Evolutionary conservation across 75 land plant species (phyloP).

Genomic region (Selaginella tamariscina): DNA sequence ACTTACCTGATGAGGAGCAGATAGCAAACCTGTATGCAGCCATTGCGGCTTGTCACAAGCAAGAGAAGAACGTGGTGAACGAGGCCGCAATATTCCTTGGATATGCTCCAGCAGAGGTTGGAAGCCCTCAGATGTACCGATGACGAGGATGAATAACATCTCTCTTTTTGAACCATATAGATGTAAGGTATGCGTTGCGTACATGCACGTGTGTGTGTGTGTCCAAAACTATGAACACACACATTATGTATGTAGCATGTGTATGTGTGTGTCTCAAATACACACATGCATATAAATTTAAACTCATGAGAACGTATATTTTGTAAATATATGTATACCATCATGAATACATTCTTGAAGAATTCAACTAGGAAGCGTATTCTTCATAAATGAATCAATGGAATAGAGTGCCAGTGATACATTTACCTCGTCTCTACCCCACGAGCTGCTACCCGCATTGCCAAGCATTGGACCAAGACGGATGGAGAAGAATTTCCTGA

Average conservation of each 20-base stretch:
- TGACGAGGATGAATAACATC: no score
- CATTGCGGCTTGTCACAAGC: neutral
- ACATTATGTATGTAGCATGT: no score
- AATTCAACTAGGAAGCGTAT: no score
- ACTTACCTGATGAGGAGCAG: neutral
- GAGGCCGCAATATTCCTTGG: neutral
- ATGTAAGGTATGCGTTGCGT: no score
- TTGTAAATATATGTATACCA: no score
- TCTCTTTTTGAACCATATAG: no score
- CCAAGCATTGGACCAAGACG: conserved; percentile 35
- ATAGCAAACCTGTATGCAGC: neutral
- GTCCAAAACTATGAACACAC: no score
- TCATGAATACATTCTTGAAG: no score
- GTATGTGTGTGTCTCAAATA: no score
- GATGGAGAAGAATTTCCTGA: conserved; percentile 41
- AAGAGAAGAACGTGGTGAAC: neutral
- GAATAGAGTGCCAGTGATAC: conserved; percentile 49
- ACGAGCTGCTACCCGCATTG: neutral
- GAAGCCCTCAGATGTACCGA: neutral
- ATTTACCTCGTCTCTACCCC: conserved; percentile 62
- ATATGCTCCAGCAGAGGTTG: neutral
- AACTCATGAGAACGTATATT: no score
- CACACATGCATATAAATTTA: no score
- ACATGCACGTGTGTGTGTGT: no score
- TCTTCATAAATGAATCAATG: conserved; percentile 28